Conservation (phyloP, 1,284 basidiomycete genomes). For the Jaminaea rosea region DNA sequence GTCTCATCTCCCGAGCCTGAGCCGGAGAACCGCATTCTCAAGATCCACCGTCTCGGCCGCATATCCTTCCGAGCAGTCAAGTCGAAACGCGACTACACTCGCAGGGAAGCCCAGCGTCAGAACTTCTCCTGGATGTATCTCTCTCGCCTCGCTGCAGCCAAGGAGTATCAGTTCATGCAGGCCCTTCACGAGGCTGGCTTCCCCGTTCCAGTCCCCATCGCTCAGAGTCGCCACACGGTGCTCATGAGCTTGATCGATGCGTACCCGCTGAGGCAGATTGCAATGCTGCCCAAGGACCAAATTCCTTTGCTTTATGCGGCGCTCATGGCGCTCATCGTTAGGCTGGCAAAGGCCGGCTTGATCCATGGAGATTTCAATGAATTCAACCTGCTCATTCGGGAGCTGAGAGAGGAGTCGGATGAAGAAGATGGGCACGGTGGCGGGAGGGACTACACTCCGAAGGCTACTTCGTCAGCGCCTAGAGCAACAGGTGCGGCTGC, state of each 20-base stretch:
- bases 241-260: conserved; percentile 94
- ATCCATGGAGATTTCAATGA: conserved; percentile 99
- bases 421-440: no score
- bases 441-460: conserved; percentile 2
- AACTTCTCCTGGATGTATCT: conserved; percentile 91
- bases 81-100: conserved; percentile 92
- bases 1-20: conserved; percentile 66
- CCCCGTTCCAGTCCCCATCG: conserved; percentile 84
- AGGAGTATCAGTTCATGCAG: conserved; percentile 99
- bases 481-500: no score
- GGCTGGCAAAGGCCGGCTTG: conserved; percentile 80
- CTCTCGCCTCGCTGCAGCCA: conserved; percentile 88
- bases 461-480: background rate
- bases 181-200: conserved; percentile 78
- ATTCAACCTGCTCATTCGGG: conserved; percentile 90
- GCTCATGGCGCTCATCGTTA: conserved; percentile 91
- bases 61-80: conserved; percentile 96
- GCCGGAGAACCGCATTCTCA: conserved; percentile 70
- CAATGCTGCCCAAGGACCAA: conserved; percentile 62
- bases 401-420: conserved; percentile 12
- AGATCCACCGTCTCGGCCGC: conserved; percentile 84
- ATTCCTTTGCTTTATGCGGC: conserved; percentile 78
- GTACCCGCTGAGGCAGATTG: conserved; percentile 90
- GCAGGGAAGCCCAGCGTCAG: conserved; percentile 68
- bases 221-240: conserved; percentile 87